Percentiles rank a stretch among this genome's conserved stretches.
phyloP scores from a whole-genome alignment of 2,329 filamentous ascomycete species.

The Colletotrichum cereale region DNA sequence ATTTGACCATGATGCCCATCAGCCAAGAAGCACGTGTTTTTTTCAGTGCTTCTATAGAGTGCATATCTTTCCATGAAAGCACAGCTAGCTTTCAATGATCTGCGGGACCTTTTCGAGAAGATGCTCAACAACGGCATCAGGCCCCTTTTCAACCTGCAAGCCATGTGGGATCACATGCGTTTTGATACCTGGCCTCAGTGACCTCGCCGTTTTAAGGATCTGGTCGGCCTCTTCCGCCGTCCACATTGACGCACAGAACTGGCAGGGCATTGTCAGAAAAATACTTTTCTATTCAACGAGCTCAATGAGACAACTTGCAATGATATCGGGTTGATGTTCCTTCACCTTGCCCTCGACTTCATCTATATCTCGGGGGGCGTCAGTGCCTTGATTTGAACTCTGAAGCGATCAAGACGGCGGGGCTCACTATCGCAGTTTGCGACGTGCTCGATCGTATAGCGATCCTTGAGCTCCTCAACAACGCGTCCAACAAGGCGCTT shows the following conservation, averaged over 20 bases:
- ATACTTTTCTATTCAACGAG: not conserved
- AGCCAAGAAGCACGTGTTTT: not conserved
- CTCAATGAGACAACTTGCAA: slow-evolving; percentile 41
- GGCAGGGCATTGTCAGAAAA: not conserved
- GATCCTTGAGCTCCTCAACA: slow-evolving; percentile 70
- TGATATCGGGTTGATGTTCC: slow-evolving; percentile 47
- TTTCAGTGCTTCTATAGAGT: too few species aligned
- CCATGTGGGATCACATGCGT: slow-evolving; percentile 66
- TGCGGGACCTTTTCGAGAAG: slow-evolving; percentile 57
- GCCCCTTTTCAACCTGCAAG: slow-evolving; percentile 64
- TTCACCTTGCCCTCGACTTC: slow-evolving; percentile 67
- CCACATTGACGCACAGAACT: slow-evolving; percentile 73
- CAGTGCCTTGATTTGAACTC: not conserved
- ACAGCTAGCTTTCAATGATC: slow-evolving; percentile 41
- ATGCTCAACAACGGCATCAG: slow-evolving; percentile 67
- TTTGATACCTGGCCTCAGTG: slow-evolving; percentile 60
- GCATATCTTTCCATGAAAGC: not conserved
- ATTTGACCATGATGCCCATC: too few species aligned
- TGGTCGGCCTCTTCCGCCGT: slow-evolving; percentile 59
- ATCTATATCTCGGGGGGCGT: slow-evolving; percentile 61
- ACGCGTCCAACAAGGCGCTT: slow-evolving; percentile 72
- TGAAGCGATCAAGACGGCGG: not conserved
- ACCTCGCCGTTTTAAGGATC: slow-evolving; percentile 59
- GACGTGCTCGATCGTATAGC: slow-evolving; percentile 72
- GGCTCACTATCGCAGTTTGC: slow-evolving; percentile 71